Conservation (phyloP, 2,329 filamentous ascomycete genomes). For the Aspergillus fumigatiaffinis region DNA sequence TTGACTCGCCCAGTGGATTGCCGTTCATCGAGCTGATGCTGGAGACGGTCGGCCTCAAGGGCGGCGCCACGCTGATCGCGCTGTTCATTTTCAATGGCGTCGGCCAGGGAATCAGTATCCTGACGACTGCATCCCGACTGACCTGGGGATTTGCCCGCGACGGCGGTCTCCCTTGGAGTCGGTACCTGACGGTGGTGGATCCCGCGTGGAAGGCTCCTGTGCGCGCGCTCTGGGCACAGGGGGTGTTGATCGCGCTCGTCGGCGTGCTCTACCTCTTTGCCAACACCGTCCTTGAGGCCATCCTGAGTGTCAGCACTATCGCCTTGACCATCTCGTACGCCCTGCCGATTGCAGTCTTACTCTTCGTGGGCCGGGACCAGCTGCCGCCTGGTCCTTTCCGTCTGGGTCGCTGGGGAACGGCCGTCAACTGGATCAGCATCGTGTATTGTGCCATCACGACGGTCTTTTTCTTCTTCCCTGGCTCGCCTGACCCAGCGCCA, state of each 20-base stretch:
- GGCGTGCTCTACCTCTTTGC: conserved; percentile 56
- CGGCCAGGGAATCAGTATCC: conserved; percentile 50
- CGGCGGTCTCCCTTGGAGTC: conserved; percentile 45
- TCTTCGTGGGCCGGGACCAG: conserved; percentile 51
- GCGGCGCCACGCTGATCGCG: conserved; percentile 48
- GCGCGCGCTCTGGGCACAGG: conserved; percentile 52
- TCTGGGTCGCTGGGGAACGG: conserved; percentile 42
- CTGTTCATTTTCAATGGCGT: conserved; percentile 56
- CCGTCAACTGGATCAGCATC: conserved; percentile 48
- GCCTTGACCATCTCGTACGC: conserved; percentile 52
- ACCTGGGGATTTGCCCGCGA: conserved; percentile 56
- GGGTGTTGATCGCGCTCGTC: conserved; percentile 44
- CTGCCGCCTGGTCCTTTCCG: conserved; percentile 46
- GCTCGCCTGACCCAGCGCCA: conserved; percentile 40
- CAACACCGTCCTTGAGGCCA: conserved; percentile 51
- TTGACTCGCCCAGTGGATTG: conserved; percentile 37
- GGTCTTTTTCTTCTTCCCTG: conserved; percentile 55
- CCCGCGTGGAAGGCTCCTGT: conserved; percentile 51
- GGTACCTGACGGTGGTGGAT: conserved; percentile 46
- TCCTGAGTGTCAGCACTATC: conserved; percentile 55
- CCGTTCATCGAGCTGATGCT: conserved; percentile 50
- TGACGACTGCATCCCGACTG: conserved; percentile 51
- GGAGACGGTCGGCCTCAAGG: conserved; percentile 38
- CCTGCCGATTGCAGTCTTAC: conserved; percentile 48
- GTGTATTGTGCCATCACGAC: conserved; percentile 52